Percentiles rank a stretch among this genome's conserved stretches.
Conservation (phyloP, 2,329 filamentous ascomycete species). For the Scortechinia acanthostroma region DNA sequence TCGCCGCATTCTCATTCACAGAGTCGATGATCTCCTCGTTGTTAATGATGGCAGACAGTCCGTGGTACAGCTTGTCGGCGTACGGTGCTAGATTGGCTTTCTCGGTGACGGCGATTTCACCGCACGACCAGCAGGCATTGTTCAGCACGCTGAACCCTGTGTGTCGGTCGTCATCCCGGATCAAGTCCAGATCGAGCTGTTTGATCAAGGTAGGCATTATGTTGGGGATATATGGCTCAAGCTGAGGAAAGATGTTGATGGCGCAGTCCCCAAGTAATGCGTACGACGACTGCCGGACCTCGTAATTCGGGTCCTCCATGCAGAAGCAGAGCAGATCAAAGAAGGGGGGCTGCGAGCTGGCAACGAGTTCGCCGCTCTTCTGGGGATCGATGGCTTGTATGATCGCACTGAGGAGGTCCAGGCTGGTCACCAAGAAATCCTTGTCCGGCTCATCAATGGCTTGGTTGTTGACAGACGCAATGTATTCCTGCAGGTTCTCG, state of each 20-base stretch:
- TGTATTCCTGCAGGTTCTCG: constrained; percentile 75
- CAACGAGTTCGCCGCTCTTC: constrained; percentile 72
- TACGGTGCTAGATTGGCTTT: constrained; percentile 71
- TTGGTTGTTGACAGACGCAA: constrained; percentile 63
- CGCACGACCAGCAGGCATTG: constrained; percentile 95
- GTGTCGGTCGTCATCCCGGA: constrained; percentile 74
- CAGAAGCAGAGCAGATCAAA: constrained; percentile 87
- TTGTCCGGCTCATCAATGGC: constrained; percentile 78
- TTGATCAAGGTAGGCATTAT: constrained; percentile 77
- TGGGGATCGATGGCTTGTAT: constrained; percentile 76
- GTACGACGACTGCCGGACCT: constrained; percentile 92
- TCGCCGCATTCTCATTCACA: constrained; percentile 87
- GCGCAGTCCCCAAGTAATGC: constrained; percentile 90
- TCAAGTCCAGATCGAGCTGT: constrained; percentile 76
- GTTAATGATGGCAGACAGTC: constrained; percentile 74
- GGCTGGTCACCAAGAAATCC: constrained; percentile 90
- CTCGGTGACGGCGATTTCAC: constrained; percentile 81
- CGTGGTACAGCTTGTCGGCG: constrained; percentile 68
- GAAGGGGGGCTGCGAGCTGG: constrained; percentile 70
- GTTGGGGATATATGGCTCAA: constrained; percentile 66
- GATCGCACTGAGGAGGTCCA: constrained; percentile 87
- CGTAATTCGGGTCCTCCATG: constrained; percentile 83
- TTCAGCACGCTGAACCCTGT: constrained; percentile 87
- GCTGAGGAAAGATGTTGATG: constrained; percentile 79
- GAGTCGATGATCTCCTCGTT: constrained; percentile 80